A percentile compares a stretch with the other conserved stretches of the same genome.
Conservation (phyloP, 2,329 filamentous ascomycete species). For the Mariannaea elegans region DNA sequence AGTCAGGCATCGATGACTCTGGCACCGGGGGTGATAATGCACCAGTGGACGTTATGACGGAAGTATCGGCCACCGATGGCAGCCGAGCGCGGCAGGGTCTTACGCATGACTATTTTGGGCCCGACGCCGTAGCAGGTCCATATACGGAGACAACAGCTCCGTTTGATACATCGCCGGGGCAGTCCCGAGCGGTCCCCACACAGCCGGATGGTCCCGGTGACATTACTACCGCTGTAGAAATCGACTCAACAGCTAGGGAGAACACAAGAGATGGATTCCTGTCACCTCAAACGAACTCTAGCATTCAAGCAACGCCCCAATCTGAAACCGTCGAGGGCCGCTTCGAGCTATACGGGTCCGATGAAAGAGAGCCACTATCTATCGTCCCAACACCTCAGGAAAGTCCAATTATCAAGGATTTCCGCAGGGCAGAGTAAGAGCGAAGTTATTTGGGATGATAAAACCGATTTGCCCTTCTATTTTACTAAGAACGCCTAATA, state of each 20-base stretch:
- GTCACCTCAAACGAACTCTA: slow-evolving; percentile 32
- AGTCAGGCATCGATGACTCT: slow-evolving; percentile 28
- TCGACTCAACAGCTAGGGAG: slow-evolving; percentile 50
- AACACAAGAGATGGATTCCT: slow-evolving; percentile 24
- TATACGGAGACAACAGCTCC: slow-evolving; percentile 51
- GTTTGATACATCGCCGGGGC: slow-evolving; percentile 42
- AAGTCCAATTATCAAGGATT: slow-evolving; percentile 25
- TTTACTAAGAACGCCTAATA: slow-evolving; percentile 41
- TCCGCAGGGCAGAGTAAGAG: slow-evolving; percentile 13
- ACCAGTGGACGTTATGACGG: slow-evolving; percentile 44
- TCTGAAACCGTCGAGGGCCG: slow-evolving; percentile 44
- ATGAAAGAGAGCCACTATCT: slow-evolving; percentile 32
- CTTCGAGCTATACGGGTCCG: slow-evolving; percentile 57
- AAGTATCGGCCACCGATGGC: slow-evolving; percentile 39
- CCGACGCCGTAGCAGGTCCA: slow-evolving; percentile 55
- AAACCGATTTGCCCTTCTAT: slow-evolving; percentile 31
- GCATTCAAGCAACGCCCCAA: slow-evolving; percentile 32
- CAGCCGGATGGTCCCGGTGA: slow-evolving; percentile 58
- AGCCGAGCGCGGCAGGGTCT: slow-evolving; percentile 43
- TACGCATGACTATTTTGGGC: slow-evolving; percentile 55
- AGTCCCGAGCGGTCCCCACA: slow-evolving; percentile 52
- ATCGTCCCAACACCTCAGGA: slow-evolving; percentile 38
- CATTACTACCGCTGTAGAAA: slow-evolving; percentile 63
- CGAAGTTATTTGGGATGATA: slow-evolving; percentile 14
- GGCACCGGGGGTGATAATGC: slow-evolving; percentile 22